These are phyloP conservation scores for Pleurotus platypus DNA, from an alignment of 768 basidiomycete species.

Conservation along the genomic window DNA sequence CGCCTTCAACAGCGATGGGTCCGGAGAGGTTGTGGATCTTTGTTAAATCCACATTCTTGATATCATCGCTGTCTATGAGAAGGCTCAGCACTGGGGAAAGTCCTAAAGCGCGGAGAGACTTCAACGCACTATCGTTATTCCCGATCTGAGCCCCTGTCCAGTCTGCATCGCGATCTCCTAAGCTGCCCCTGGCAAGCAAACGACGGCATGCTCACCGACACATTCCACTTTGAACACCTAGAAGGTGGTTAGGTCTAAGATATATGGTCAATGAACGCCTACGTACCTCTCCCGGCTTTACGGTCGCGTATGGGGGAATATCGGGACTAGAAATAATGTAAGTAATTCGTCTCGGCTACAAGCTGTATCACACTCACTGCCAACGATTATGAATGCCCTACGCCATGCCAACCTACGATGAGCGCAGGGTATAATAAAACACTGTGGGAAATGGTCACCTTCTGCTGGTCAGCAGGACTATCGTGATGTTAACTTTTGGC, in stretches of 20 bases:
- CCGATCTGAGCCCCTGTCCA: conserved; percentile 82
- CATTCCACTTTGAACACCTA: conserved; percentile 72
- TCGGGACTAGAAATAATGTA: conserved; percentile 41
- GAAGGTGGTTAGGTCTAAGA: no score
- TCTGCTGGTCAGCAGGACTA: conserved; percentile 53
- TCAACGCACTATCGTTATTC: conserved; percentile 61
- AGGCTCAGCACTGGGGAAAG: not conserved
- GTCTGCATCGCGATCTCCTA: conserved; percentile 32
- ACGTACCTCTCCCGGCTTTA: conserved; percentile 57
- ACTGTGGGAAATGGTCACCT: conserved; percentile 31
- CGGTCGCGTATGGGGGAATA: conserved; percentile 58
- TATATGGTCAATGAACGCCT: not conserved
- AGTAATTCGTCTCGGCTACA: not conserved
- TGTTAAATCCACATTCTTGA: conserved; percentile 60
- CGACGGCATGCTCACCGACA: conserved; percentile 40
- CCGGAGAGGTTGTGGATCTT: conserved; percentile 76
- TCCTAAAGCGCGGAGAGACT: not conserved
- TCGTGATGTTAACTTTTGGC: not conserved
- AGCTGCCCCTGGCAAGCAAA: no score
- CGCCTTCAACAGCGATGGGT: conserved; percentile 69
- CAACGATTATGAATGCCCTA: conserved; percentile 70
- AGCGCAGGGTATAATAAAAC: not conserved
- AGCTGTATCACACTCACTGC: conserved; percentile 48
- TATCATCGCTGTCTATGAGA: conserved; percentile 56
- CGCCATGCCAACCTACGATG: not conserved